phyloP scores from a whole-genome alignment of 345 rosid genomes.

The Garcia nutans region DNA sequence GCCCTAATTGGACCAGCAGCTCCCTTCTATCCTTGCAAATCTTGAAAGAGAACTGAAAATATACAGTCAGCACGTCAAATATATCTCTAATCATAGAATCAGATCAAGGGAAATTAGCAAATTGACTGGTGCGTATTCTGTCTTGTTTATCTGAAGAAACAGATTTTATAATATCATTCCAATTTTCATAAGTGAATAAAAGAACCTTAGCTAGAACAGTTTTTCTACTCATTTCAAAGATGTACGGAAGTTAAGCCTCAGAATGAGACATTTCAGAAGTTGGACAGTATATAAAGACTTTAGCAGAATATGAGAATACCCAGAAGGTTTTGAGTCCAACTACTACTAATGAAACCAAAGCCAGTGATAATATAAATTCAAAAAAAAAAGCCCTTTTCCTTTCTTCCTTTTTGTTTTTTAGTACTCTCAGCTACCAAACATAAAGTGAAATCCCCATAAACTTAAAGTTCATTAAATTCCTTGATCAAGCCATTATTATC shows the following conservation, averaged over 20 bases:
- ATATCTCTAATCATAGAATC: neutral
- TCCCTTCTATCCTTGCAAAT: conserved; percentile 11
- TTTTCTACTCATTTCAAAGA: neutral
- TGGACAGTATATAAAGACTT: neutral
- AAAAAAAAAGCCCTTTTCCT: neutral
- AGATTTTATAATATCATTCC: neutral
- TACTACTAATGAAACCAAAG: neutral
- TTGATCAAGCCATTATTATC: neutral
- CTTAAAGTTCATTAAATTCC: neutral
- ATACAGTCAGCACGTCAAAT: conserved; percentile 3
- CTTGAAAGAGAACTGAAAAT: conserved; percentile 17
- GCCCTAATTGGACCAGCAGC: conserved; percentile 40
- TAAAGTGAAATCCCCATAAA: neutral
- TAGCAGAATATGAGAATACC: neutral
- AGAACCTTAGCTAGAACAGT: neutral
- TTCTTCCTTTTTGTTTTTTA: neutral
- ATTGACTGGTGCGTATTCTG: neutral
- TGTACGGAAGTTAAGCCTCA: too few relatives aligned
- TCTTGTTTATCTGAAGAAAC: neutral
- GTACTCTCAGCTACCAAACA: neutral
- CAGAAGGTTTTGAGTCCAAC: neutral
- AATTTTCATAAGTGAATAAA: neutral
- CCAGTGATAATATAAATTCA: too few relatives aligned
- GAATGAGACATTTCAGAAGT: neutral
- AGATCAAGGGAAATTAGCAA: neutral